Percentiles rank a stretch among this genome's conserved stretches.
phyloP scores from a whole-genome alignment of 495 filamentous ascomycete genomes.

The Penicillium paxilli region DNA sequence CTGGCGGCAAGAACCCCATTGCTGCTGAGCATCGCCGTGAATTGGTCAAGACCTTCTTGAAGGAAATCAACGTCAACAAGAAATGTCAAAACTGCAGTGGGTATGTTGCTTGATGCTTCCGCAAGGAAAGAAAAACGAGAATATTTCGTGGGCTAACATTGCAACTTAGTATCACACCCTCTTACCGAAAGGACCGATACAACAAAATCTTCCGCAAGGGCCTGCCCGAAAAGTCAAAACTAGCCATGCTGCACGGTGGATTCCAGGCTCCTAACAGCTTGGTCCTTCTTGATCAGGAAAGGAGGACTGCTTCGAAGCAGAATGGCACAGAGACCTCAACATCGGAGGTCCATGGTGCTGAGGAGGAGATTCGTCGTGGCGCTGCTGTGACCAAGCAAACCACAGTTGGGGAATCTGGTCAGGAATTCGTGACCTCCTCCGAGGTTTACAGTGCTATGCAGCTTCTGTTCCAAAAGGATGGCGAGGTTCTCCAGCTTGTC shows the following conservation, averaged over 20 bases:
- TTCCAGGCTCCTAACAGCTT: conserved; percentile 67
- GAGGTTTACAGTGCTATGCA: conserved; percentile 75
- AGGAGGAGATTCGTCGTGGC: conserved; percentile 68
- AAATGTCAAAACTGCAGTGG: conserved; percentile 75
- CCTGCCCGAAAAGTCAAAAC: conserved; percentile 65
- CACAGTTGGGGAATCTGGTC: conserved; percentile 35
- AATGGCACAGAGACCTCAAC: conserved; percentile 32
- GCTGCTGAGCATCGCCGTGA: conserved; percentile 71
- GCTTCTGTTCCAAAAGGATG: conserved; percentile 83
- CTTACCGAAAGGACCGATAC: conserved; percentile 80
- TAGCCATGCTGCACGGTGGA: conserved; percentile 69
- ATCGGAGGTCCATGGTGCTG: conserved; percentile 50
- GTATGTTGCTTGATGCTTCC: conserved; percentile 49
- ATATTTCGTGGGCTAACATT: conserved; percentile 12
- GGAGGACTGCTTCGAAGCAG: conserved; percentile 31
- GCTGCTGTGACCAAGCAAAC: conserved; percentile 37
- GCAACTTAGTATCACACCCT: conserved; percentile 62
- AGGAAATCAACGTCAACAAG: conserved; percentile 59
- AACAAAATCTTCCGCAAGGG: conserved; percentile 92
- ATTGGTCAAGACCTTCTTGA: conserved; percentile 79
- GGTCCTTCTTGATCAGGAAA: conserved; percentile 44
- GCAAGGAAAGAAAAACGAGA: too few relatives aligned
- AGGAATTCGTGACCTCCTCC: conserved; percentile 70
- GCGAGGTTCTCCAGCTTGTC: conserved; percentile 74
- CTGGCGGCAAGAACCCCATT: conserved; percentile 74